Conservation (phyloP, 2,329 filamentous ascomycete species). For the Aspergillus novofumigatus region DNA sequence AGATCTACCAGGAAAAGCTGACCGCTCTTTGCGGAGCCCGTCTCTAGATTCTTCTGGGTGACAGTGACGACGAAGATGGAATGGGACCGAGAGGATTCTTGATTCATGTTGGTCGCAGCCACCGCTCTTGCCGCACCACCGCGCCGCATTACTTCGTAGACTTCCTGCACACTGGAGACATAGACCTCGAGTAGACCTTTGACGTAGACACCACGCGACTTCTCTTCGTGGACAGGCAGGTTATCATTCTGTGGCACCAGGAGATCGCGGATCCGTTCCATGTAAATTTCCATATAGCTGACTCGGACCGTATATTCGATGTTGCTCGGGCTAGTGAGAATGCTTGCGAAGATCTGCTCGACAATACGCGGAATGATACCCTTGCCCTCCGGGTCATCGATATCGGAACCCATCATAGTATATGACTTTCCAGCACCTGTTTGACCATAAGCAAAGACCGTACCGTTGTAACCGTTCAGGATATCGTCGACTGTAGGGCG, state of each 20-base stretch:
- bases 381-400: slow-evolving; percentile 80
- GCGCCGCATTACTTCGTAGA: slow-evolving; percentile 93
- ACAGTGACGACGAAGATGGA: slow-evolving; percentile 97
- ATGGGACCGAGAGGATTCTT: slow-evolving; percentile 95
- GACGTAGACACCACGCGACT: slow-evolving; percentile 92
- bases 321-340: slow-evolving; percentile 82
- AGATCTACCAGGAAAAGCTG: slow-evolving; percentile 97
- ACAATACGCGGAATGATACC: slow-evolving; percentile 97
- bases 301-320: slow-evolving; percentile 99
- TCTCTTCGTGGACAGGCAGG: slow-evolving; percentile 95
- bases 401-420: slow-evolving; percentile 97
- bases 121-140: slow-evolving; percentile 88
- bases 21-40: slow-evolving; percentile 90
- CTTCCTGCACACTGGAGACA: slow-evolving; percentile 89
- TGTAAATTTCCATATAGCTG: slow-evolving; percentile 99
- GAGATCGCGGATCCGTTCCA: slow-evolving; percentile 95
- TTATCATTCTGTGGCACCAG: slow-evolving; percentile 92
- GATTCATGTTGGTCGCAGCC: slow-evolving; percentile 97
- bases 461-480: slow-evolving; percentile 97
- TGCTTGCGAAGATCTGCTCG: slow-evolving; percentile 95
- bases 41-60: slow-evolving; percentile 96
- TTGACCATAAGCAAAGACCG: slow-evolving; percentile 97
- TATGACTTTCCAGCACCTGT: slow-evolving; percentile 98
- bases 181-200: slow-evolving; percentile 94
- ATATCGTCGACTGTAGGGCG: slow-evolving; percentile 95